Evolutionary conservation across 768 basidiomycete species (phyloP), one percentile per base, ranked within the genome.

Genomic region (Mycena leptocephala): DNA sequence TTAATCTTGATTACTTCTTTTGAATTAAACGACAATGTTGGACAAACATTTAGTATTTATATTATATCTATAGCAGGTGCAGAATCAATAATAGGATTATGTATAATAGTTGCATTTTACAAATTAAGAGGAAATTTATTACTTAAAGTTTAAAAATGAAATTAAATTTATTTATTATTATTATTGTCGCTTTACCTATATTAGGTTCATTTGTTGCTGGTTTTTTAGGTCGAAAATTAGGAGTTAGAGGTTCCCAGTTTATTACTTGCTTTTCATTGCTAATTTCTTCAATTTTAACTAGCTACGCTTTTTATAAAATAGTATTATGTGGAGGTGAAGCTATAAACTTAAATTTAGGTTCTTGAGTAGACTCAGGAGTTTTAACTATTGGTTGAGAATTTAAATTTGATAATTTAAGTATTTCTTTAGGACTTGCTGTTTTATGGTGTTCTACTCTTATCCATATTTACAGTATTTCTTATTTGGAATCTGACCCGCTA

Each of bases 41-140:
- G 61, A 16, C 70, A 76, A 66, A 76, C 72, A 75, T 75, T 75
- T 73, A 74, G 59, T 65, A 65, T 75, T 71, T 72, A 61, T 76
- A 76, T 71, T 51, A 72, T 76, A 16, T 72, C 58, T 22, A 75
- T 76, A 24, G 62, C 61, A 66, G 68, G 53, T 58, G 70, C 71
- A 28, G 71, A 75, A 61, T 76, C 67, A 35, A 61, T 70, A 59
- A 61, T 70, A 37, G 55, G 69, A 7, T 61, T 70, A 53, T 51
- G 67, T 55, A 69, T 69, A 51, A 53, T 69, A 16, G 67, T 69
- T 55, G 51, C 69, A 59, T 58, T 32, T 61, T 70, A 58, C 32
- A 58, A 61, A 70, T 70, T 70, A 70, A 70, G 55, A 70, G 55
- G 55, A 39, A 70, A 70, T 70, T 58, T 58, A 58, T 70, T 70